Conservation (phyloP, 2,329 filamentous ascomycete species). For the Cryoendolithus antarcticus region DNA sequence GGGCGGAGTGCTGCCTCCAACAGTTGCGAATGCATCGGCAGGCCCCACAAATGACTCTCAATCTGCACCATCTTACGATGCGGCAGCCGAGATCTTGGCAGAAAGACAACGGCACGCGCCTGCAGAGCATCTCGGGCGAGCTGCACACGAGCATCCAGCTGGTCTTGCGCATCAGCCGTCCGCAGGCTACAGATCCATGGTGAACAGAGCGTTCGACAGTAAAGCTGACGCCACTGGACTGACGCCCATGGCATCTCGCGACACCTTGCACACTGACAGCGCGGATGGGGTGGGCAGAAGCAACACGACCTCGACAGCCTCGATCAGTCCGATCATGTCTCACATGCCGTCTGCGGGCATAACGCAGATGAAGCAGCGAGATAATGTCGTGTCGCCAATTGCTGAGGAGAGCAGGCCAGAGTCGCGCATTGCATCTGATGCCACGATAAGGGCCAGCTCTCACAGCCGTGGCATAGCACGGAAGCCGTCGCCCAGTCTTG, state of each 20-base stretch:
- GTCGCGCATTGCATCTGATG: constrained; percentile 21
- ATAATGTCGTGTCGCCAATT: constrained; percentile 40
- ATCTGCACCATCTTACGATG: not conserved
- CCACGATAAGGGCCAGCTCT: constrained; percentile 15
- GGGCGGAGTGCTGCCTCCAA: no score
- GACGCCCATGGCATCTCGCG: constrained; percentile 26
- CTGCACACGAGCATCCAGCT: constrained; percentile 1
- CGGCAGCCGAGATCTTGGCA: constrained; percentile 2
- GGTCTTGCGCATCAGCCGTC: constrained; percentile 5
- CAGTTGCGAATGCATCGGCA: no score
- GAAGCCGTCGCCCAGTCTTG: constrained; percentile 27
- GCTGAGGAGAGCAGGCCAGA: constrained; percentile 41
- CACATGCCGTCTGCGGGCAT: constrained; percentile 36
- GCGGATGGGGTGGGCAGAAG: constrained; percentile 29
- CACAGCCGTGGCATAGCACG: constrained; percentile 18
- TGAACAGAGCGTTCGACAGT: constrained; percentile 54
- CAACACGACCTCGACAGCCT: constrained; percentile 50
- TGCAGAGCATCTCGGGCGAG: constrained; percentile 1
- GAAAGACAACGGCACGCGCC: constrained; percentile 1
- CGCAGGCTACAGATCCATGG: constrained; percentile 26
- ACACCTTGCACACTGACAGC: constrained; percentile 21
- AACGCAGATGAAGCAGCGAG: constrained; percentile 24
- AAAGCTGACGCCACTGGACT: constrained; percentile 43
- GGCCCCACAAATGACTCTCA: not conserved
- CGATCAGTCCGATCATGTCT: constrained; percentile 55